Base-by-base conservation (phyloP, 805 yeast genomes). In the Starmerella sirachaensis region DNA sequence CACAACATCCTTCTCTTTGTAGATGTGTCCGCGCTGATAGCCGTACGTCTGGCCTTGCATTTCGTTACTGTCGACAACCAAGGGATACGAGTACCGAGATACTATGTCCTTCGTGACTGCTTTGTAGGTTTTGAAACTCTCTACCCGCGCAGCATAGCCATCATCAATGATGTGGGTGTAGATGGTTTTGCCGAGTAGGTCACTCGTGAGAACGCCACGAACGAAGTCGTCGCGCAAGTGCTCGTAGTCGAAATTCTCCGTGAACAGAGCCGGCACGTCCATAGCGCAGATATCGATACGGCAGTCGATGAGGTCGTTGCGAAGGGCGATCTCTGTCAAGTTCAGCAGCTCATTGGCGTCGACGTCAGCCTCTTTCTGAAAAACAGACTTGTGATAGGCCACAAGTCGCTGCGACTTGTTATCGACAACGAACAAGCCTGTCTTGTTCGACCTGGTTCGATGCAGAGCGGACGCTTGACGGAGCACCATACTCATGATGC, bases 171-270 rank as follows among this genome's bases (percentile, higher is more conserved):
- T 73, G 54, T 83, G 85, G 0, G 94, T 84, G 58, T 88, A 88
- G 21, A 91, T 81, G 39, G 86, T 80, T 56, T 91, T 88, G 47
- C 85, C 86, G 50, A 91, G 65, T 50, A 91, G 69, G 59, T 91
- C 98, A 35, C 93, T 78, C 12, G 91, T 78, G 42, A 91, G 66
- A 18, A 88, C 91, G 38, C 97, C 96, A 50, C 74, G 78, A 21
- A 88, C 81, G 54, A 88, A 91, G 60, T 91, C 97, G 24, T 71
- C 66, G 58, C 98, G 71, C 45, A 88, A 64, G 36, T 72, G 65
- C 58, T 88, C 95, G 58, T 86, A 91, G 62, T 91, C 98, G 52
- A 91, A 91, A 58, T 91, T 88, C 54, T 91, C 98, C 52, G 84
- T 93, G 63, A 88, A 91, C 43, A 88, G 78, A 12, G 93, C 91